Percentiles rank a stretch among this genome's conserved stretches.
Evolutionary conservation across 805 yeast genomes (phyloP).

Genomic region (Spathaspora arborariae): DNA sequence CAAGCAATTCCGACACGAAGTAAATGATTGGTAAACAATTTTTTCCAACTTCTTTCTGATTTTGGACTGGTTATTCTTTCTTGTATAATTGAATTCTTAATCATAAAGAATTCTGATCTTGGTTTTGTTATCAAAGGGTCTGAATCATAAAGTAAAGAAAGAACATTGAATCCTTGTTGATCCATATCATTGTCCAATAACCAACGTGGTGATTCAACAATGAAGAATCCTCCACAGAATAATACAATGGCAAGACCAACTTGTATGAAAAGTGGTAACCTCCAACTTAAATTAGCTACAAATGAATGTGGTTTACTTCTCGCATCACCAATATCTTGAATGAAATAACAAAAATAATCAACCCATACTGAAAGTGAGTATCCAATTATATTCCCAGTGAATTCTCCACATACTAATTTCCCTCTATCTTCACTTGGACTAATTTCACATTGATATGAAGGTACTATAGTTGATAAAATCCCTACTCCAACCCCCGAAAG

Average conservation of each 20-base stretch:
- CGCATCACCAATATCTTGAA: constrained; percentile 48
- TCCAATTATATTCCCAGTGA: constrained; percentile 81
- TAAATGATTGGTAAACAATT: constrained; percentile 37
- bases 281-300: constrained; percentile 57
- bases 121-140: constrained; percentile 27
- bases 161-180: constrained; percentile 44
- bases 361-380: constrained; percentile 85
- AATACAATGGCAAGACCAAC: constrained; percentile 67
- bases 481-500: constrained; percentile 75
- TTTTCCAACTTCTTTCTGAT: constrained; percentile 38
- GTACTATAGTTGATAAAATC: constrained; percentile 75
- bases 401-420: constrained; percentile 79
- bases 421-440: constrained; percentile 87
- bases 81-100: constrained; percentile 41
- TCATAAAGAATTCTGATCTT: constrained; percentile 41
- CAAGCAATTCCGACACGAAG: constrained; percentile 36
- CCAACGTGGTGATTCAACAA: constrained; percentile 92
- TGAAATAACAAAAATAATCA: constrained; percentile 69
- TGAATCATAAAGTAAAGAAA: constrained; percentile 24
- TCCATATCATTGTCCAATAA: constrained; percentile 75
- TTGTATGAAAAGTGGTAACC: constrained; percentile 74
- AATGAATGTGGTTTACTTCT: constrained; percentile 31
- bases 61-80: constrained; percentile 38
- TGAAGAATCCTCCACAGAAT: constrained; percentile 68
- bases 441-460: constrained; percentile 84